These are phyloP conservation scores for Trichoderma pleuroti DNA, from an alignment of 2,329 filamentous ascomycete genomes.

Conservation along the genomic window DNA sequence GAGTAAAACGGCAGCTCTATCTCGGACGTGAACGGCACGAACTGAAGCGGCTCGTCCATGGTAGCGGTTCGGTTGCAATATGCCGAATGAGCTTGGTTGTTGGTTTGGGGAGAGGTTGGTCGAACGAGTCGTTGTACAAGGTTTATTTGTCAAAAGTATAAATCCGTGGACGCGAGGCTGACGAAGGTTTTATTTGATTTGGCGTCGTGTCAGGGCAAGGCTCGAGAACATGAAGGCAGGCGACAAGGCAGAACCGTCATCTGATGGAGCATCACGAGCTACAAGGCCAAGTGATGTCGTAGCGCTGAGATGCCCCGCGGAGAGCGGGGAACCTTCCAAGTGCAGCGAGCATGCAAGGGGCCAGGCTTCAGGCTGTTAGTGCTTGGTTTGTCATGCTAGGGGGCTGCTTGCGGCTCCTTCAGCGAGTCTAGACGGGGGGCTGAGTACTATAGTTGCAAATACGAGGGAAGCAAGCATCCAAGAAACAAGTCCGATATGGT, in stretches of 20 bases:
- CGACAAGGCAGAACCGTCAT: slow-evolving; percentile 22
- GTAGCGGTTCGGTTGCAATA: slow-evolving; percentile 25
- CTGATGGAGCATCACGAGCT: slow-evolving; percentile 27
- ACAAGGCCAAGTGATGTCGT: slow-evolving; percentile 23
- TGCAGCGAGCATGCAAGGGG: slow-evolving; percentile 3
- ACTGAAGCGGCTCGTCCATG: slow-evolving; percentile 58
- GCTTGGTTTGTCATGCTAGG: not conserved
- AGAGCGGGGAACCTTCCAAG: slow-evolving; percentile 20
- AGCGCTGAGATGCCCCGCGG: slow-evolving; percentile 25
- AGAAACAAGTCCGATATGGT: slow-evolving; percentile 31
- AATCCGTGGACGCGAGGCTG: not conserved
- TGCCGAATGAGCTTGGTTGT: not conserved
- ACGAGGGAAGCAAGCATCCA: accelerated
- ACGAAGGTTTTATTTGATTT: not conserved
- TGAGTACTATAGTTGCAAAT: not conserved
- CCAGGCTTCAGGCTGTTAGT: not conserved
- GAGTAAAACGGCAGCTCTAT: slow-evolving; percentile 95
- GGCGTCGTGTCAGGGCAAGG: not conserved
- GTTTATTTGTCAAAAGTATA: not conserved
- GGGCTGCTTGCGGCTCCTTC: not conserved
- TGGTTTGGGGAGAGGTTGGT: not conserved
- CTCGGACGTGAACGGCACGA: slow-evolving; percentile 87
- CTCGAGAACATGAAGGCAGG: not conserved
- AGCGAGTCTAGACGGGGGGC: not conserved
- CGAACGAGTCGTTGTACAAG: not conserved